phyloP scores from a whole-genome alignment of 2,329 filamentous ascomycete species.

The Pseudocercospora ulei region DNA sequence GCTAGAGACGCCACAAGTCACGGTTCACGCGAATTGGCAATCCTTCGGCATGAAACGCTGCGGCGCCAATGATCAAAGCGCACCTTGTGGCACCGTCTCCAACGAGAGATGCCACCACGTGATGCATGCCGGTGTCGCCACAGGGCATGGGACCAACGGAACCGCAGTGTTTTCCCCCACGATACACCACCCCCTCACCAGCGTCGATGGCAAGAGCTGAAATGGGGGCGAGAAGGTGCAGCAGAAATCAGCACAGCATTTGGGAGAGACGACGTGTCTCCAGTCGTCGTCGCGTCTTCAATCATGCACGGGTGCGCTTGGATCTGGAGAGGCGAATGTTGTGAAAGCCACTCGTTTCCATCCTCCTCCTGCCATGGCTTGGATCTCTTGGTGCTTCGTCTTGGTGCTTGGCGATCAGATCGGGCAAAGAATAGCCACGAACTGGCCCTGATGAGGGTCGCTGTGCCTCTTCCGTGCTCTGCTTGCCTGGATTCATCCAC shows the following conservation, averaged over 20 bases:
- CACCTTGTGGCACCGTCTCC: no score
- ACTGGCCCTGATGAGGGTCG: background rate
- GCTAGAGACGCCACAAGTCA: background rate
- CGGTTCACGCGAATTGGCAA: background rate
- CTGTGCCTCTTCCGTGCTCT: conserved; percentile 3
- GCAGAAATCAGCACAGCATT: background rate
- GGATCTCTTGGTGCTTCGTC: conserved; percentile 10
- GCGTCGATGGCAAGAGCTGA: background rate
- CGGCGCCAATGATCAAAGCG: no score
- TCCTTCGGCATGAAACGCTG: background rate
- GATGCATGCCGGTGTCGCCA: no score
- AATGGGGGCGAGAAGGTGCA: background rate
- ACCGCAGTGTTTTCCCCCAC: background rate
- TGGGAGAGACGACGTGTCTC: background rate
- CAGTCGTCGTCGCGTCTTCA: conserved; percentile 2
- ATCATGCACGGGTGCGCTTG: background rate
- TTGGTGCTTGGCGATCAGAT: conserved; percentile 5
- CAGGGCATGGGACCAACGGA: no score
- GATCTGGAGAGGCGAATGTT: no score
- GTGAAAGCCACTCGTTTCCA: background rate
- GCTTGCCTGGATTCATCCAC: background rate
- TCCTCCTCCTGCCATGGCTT: conserved; percentile 8
- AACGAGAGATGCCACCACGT: no score
- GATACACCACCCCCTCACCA: background rate
- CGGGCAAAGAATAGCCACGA: conserved; percentile 3